Percentiles rank a stretch among this genome's conserved stretches.
These are phyloP conservation scores for Coemansia sp. DNA, from an alignment of 192 early-diverging fungal genomes.

Conservation along the genomic window DNA sequence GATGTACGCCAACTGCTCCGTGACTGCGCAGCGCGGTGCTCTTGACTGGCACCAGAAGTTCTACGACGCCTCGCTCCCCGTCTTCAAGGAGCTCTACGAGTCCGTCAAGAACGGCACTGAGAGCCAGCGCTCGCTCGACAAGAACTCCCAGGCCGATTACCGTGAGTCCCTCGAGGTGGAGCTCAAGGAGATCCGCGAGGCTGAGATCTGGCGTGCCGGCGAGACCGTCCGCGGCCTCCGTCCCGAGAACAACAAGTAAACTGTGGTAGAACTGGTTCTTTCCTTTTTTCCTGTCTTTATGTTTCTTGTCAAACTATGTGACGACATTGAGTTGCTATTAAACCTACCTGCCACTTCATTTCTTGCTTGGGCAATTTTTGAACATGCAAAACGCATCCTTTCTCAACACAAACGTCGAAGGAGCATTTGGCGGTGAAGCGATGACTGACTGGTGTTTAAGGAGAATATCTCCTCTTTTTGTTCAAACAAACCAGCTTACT, in stretches of 20 bases:
- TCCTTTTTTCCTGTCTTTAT: not conserved
- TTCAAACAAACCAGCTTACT: no score
- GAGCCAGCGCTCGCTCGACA: constrained; percentile 78
- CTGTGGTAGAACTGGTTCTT: not conserved
- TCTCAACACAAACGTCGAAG: no score
- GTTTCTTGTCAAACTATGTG: not conserved
- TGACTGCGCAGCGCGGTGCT: constrained; percentile 93
- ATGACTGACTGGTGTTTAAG: no score
- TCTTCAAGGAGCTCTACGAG: constrained; percentile 89
- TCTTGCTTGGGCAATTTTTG: no score
- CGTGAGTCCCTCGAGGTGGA: constrained; percentile 89
- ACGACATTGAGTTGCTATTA: not conserved
- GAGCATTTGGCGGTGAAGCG: no score
- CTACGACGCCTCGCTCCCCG: constrained; percentile 89
- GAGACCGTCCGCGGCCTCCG: constrained; percentile 83
- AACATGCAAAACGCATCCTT: no score
- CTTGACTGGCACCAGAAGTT: constrained; percentile 96
- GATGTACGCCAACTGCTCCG: constrained; percentile 98
- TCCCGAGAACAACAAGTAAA: constrained; percentile 76
- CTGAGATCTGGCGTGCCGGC: constrained; percentile 93
- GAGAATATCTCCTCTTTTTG: no score
- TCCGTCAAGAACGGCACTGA: constrained; percentile 85
- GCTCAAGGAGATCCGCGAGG: constrained; percentile 83
- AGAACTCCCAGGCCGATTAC: constrained; percentile 91
- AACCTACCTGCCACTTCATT: no score